phyloP scores from a whole-genome alignment of 169 alveolate genomes.

The Neospora caninum region DNA sequence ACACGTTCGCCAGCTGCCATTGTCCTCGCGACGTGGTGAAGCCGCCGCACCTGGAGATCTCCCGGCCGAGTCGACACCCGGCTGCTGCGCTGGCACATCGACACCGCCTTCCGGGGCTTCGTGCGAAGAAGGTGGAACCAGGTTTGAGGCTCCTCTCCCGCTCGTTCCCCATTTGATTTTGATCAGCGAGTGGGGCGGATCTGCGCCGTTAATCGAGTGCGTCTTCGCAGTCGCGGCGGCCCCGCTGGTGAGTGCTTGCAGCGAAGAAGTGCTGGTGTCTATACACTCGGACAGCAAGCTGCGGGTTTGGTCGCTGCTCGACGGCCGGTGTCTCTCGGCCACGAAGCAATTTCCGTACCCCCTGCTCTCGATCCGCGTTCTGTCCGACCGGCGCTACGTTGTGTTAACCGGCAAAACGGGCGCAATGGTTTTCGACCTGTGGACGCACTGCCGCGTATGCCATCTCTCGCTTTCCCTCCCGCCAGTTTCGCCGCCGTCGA shows the following conservation, averaged over 20 bases:
- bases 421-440: slow-evolving; percentile 6
- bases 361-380: slow-evolving; percentile 23
- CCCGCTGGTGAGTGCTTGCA: slow-evolving; percentile 28
- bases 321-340: slow-evolving; percentile 74
- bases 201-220: slow-evolving; percentile 43
- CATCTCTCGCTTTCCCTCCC: neutral
- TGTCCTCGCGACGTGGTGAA: neutral
- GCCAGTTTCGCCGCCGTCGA: neutral
- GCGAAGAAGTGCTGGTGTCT: slow-evolving; percentile 72
- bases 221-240: slow-evolving; percentile 37
- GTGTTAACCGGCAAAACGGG: neutral
- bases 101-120: neutral
- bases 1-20: neutral
- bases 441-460: neutral
- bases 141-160: slow-evolving; percentile 1
- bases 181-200: slow-evolving; percentile 51
- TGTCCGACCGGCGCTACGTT: slow-evolving; percentile 10
- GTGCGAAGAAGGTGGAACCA: neutral
- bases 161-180: slow-evolving; percentile 45
- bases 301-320: slow-evolving; percentile 74
- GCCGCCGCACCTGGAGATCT: neutral
- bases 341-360: slow-evolving; percentile 39
- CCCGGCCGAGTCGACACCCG: neutral
- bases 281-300: slow-evolving; percentile 70
- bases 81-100: too few relatives aligned